A percentile compares a stretch with the other conserved stretches of the same genome.
phyloP scores from a whole-genome alignment of 352 stramenopile genomes.

The Phytophthora hibernalis region DNA sequence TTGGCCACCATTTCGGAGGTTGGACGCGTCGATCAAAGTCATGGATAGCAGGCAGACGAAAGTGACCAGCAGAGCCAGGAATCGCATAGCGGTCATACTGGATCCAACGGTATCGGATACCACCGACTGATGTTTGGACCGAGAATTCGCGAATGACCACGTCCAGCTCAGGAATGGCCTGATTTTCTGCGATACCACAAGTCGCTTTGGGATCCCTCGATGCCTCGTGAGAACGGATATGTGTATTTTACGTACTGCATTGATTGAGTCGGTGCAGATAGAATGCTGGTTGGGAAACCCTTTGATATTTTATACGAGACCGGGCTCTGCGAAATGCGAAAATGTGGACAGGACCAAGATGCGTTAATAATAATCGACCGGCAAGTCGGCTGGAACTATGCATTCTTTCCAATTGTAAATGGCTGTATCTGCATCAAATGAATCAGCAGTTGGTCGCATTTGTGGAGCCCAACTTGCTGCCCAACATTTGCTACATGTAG shows the following conservation, averaged over 20 bases:
- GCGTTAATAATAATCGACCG: neutral
- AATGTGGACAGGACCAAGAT: constrained; percentile 27
- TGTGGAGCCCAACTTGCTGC: neutral
- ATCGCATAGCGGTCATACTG: constrained; percentile 19
- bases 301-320: neutral
- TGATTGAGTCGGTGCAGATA: neutral
- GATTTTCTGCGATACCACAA: constrained; percentile 23
- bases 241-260: neutral
- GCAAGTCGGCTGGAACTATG: constrained; percentile 10
- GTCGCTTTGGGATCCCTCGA: constrained; percentile 7
- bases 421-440: neutral
- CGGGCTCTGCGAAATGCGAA: constrained; percentile 23
- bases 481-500: neutral
- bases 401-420: neutral
- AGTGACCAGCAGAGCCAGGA: constrained; percentile 7
- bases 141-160: constrained; percentile 28
- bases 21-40: constrained; percentile 6
- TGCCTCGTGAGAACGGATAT: constrained; percentile 10
- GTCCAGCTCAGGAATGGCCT: constrained; percentile 15
- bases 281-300: neutral
- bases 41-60: constrained; percentile 4
- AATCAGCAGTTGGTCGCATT: neutral
- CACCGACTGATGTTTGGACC: constrained; percentile 9
- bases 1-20: constrained; percentile 17
- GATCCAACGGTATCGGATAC: constrained; percentile 11